A percentile compares a stretch with the other conserved stretches of the same genome.
Conservation (phyloP, 345 rosid species). For the Physaria fendleri region DNA sequence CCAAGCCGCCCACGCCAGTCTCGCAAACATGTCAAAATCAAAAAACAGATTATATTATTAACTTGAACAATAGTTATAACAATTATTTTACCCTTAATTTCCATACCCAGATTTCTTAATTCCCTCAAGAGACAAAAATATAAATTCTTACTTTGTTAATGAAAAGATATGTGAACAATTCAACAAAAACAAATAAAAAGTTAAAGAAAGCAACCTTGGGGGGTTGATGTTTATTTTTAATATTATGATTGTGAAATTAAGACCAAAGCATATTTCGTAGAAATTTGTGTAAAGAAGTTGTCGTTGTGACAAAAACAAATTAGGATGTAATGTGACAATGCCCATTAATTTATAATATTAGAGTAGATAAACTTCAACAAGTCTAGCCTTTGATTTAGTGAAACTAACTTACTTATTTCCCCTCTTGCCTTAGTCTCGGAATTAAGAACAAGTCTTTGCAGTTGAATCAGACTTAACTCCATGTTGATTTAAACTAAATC, state of each 20-base stretch:
- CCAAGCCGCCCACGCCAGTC: not conserved
- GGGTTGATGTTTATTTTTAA: not conserved
- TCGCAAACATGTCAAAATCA: not conserved
- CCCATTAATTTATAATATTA: not conserved
- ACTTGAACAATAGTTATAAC: too few relatives aligned
- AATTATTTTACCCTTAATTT: too few relatives aligned
- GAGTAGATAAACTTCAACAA: not conserved
- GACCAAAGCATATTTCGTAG: slow-evolving; percentile 4
- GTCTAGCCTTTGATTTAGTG: not conserved
- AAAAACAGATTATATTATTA: not conserved
- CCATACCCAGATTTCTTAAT: too few relatives aligned
- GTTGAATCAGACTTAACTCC: slow-evolving; percentile 4
- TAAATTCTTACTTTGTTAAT: too few relatives aligned
- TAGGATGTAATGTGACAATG: not conserved
- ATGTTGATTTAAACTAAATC: slow-evolving; percentile 18
- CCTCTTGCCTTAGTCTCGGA: too few relatives aligned
- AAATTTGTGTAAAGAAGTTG: slow-evolving; percentile 13
- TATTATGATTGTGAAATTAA: not conserved
- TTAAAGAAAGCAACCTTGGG: slow-evolving; percentile 8
- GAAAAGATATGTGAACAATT: too few relatives aligned
- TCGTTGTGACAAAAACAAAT: not conserved
- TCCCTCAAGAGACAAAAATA: too few relatives aligned
- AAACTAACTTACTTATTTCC: too few relatives aligned
- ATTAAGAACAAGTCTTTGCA: slow-evolving; percentile 14
- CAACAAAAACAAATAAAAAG: too few relatives aligned